Base-by-base conservation (phyloP, 371 early-diverging fungal genomes). In the Apophysomyces elegans region DNA sequence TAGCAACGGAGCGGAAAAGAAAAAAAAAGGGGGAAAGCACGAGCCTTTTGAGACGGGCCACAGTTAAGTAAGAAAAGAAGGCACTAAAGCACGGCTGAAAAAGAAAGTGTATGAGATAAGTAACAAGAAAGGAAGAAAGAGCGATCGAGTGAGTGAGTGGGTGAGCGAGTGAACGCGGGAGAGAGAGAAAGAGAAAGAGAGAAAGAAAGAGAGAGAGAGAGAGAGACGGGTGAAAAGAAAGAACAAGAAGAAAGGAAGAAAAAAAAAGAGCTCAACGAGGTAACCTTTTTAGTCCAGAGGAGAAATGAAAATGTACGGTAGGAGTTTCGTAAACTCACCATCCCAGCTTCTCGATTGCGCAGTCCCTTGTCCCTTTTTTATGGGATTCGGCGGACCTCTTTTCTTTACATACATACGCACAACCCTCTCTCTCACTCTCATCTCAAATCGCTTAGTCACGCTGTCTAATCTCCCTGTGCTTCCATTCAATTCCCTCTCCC, bases 81-180 rank as follows among this genome's bases (percentile, higher is more conserved):
- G 45, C 37, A 43, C 16, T 50, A 59, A 56, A 41, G 47, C 59
- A 43, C 41, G 41, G 50, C 35, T 26, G 6, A 16, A 16, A 38
- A 26, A 26, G 54, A 57, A 18, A 43, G 36, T 57, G 39, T 50
- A 18, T 2, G 47, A n/a, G 7, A 14, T n/a, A 45, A 45, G 46
- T 12, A 44, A 62, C 56, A 65, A 62, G 26, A n/a, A 64, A 62
- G 59, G 37, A 35, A 36, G 68, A 58, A 64, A 54, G 50, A 50
- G 62, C 57, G 26, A 56, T 8, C 50, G 61, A 56, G 57, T 9
- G 32, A 57, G 32, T 2, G 37, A 56, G 47, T 37, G 59, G 3
- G 21, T 35, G 7, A 43, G 35, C 7, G 45, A 16, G 36, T 11
- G 21, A 41, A 37, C 21, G 56, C 18, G 16, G 26, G 32, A 26